A percentile compares a stretch with the other conserved stretches of the same genome.
These are phyloP conservation scores for Mollisia scopiformis DNA, from an alignment of 2,329 filamentous ascomycete species.

Conservation along the genomic window DNA sequence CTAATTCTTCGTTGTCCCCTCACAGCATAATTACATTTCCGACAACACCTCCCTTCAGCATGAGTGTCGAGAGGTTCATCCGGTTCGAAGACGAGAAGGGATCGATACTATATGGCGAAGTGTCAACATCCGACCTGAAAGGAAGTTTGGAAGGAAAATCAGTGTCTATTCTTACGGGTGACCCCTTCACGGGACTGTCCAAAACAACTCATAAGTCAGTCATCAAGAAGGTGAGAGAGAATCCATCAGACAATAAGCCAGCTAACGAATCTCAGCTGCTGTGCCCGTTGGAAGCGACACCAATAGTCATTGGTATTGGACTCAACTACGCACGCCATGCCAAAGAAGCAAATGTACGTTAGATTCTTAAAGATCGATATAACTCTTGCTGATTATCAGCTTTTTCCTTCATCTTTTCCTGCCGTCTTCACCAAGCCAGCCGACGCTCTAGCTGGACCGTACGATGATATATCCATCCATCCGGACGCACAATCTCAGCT, in stretches of 20 bases:
- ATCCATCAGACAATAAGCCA: not conserved
- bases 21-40: too few species aligned
- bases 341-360: slow-evolving; percentile 22
- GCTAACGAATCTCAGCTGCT: slow-evolving; percentile 18
- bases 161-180: slow-evolving; percentile 15
- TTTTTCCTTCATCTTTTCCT: slow-evolving; percentile 47
- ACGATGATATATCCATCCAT: slow-evolving; percentile 46
- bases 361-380: not conserved
- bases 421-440: slow-evolving; percentile 55
- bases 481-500: slow-evolving; percentile 51
- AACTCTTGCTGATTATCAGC: slow-evolving; percentile 4
- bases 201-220: slow-evolving; percentile 6
- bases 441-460: slow-evolving; percentile 43
- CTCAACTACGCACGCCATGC: slow-evolving; percentile 61
- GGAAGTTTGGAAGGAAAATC: slow-evolving; percentile 11
- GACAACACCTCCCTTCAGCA: not conserved
- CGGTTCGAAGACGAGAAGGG: slow-evolving; percentile 41
- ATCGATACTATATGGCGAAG: slow-evolving; percentile 40
- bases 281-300: slow-evolving; percentile 27
- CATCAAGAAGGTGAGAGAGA: slow-evolving; percentile 13
- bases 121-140: slow-evolving; percentile 3
- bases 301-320: slow-evolving; percentile 60
- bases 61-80: slow-evolving; percentile 33
- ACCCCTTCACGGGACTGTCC: slow-evolving; percentile 10
- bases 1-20: too few species aligned